phyloP scores from a whole-genome alignment of 148 eudicot species.

The Gaultheria prostrata region DNA sequence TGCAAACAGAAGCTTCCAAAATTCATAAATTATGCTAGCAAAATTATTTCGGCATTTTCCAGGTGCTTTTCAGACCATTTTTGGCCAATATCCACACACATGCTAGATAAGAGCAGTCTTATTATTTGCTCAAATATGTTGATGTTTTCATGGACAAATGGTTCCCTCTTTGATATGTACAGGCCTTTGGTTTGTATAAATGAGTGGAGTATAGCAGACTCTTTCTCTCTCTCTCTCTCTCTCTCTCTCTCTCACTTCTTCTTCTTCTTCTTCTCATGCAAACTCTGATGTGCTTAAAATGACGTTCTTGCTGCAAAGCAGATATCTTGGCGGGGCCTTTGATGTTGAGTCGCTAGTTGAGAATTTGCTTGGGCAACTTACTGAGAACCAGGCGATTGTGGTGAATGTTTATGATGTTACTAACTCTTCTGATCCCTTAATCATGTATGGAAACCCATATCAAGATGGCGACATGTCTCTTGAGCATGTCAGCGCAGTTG shows the following conservation, averaged over 20 bases:
- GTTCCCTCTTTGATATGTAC: neutral
- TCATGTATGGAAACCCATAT: conserved; percentile 56
- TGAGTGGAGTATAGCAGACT: neutral
- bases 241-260: neutral
- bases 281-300: neutral
- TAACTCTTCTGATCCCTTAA: conserved; percentile 56
- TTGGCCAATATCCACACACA: neutral
- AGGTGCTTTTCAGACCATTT: neutral
- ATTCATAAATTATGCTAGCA: neutral
- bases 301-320: conserved; percentile 17
- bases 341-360: conserved; percentile 78
- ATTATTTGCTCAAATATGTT: neutral
- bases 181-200: neutral
- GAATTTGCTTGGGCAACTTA: conserved; percentile 69
- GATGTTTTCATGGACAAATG: neutral
- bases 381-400: conserved; percentile 53
- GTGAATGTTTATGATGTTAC: conserved; percentile 69
- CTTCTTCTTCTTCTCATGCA: neutral
- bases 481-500: conserved; percentile 45
- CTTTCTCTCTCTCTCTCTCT: neutral
- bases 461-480: conserved; percentile 55
- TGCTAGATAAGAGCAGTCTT: neutral
- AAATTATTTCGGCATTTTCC: neutral
- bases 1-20: neutral
- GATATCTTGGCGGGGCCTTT: conserved; percentile 75